phyloP scores from a whole-genome alignment of 78 protist species.

The Tieghemostelium lacteum region DNA sequence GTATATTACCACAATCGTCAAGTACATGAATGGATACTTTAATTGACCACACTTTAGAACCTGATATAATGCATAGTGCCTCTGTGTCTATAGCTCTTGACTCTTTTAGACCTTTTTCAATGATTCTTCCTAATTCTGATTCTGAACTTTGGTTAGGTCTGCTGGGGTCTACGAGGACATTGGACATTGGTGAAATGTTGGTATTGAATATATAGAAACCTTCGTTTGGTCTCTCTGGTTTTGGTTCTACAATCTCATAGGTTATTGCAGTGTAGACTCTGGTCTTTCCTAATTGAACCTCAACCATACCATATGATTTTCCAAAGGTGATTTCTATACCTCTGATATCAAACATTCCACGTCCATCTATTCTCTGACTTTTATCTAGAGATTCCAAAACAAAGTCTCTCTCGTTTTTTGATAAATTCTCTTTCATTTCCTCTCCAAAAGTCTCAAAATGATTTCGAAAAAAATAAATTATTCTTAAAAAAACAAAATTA shows the following conservation, averaged over 20 bases:
- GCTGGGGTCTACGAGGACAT: constrained; percentile 21
- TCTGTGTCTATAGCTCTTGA: constrained; percentile 91
- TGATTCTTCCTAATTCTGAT: constrained; percentile 75
- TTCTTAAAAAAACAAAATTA: no score
- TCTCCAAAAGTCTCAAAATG: no score
- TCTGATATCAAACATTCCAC: constrained; percentile 72
- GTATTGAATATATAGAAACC: constrained; percentile 86
- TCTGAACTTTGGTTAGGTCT: constrained; percentile 27
- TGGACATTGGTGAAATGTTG: constrained; percentile 84
- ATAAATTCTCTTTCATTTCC: constrained; percentile 63
- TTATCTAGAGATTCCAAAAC: constrained; percentile 46
- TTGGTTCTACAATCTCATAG: constrained; percentile 88
- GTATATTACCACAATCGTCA: constrained; percentile 89
- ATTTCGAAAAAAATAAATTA: no score
- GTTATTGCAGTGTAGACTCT: constrained; percentile 74
- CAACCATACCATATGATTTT: constrained; percentile 51
- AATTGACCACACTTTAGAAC: constrained; percentile 71
- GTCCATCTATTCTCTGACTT: constrained; percentile 71
- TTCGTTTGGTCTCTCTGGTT: constrained; percentile 88
- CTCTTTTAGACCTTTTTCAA: constrained; percentile 86
- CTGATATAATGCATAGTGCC: constrained; percentile 86
- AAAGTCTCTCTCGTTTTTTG: constrained; percentile 79
- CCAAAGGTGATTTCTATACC: constrained; percentile 53
- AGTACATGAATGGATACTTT: constrained; percentile 58
- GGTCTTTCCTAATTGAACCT: constrained; percentile 89